A percentile compares a stretch with the other conserved stretches of the same genome.
phyloP scores from a whole-genome alignment of 148 eudicot genomes.

The Fagopyrum esculentum region DNA sequence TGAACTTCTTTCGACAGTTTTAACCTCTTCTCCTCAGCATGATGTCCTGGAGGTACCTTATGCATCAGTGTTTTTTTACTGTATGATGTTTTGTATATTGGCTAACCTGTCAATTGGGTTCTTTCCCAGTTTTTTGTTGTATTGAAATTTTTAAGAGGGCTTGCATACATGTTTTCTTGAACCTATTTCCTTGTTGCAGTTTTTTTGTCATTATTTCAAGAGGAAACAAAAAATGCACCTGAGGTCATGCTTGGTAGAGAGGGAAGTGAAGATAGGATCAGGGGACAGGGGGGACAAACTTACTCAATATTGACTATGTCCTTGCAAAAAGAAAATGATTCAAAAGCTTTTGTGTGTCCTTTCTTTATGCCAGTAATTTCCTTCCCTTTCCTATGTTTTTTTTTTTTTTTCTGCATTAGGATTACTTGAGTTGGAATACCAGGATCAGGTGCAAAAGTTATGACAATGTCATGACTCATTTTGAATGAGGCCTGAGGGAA shows the following conservation, averaged over 20 bases:
- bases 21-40: slow-evolving; percentile 90
- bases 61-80: neutral
- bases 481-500: neutral
- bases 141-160: neutral
- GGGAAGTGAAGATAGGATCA: neutral
- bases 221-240: neutral
- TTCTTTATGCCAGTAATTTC: neutral
- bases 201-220: neutral
- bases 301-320: neutral
- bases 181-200: neutral
- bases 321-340: neutral
- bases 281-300: neutral
- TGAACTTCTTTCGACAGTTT: slow-evolving; percentile 86
- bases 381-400: too few species aligned
- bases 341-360: neutral
- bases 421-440: neutral
- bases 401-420: neutral
- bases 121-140: neutral
- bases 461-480: neutral
- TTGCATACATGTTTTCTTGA: neutral
- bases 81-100: neutral
- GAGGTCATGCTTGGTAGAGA: neutral
- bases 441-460: neutral
- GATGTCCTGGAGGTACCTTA: slow-evolving; percentile 79
- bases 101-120: neutral